Evolutionary conservation across 225 moss, liverwort and hornwort species (phyloP).

Genomic region (Antitrichia curtipendula): DNA sequence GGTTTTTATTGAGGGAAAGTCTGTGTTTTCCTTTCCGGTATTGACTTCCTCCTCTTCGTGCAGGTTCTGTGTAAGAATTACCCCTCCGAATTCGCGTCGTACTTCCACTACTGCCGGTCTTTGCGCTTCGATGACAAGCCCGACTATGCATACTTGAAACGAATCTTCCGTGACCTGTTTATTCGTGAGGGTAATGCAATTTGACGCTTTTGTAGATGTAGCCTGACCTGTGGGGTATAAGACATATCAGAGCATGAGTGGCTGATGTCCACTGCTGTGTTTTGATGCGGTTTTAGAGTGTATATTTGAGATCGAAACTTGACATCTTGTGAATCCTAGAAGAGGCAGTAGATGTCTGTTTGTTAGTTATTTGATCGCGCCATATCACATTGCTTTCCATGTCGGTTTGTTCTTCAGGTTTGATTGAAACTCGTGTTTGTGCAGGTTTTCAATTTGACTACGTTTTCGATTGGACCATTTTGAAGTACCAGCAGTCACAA

Average conservation of each 20-base stretch:
- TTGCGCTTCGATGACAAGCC: constrained; percentile 90
- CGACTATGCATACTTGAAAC: constrained; percentile 70
- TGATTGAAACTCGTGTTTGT: not conserved
- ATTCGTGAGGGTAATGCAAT: constrained; percentile 55
- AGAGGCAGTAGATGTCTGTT: not conserved
- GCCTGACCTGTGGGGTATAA: not conserved
- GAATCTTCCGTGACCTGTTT: constrained; percentile 85
- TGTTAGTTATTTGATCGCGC: not conserved
- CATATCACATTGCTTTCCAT: not conserved
- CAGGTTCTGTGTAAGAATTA: constrained; percentile 71
- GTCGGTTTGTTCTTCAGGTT: not conserved
- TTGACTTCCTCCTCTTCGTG: not conserved
- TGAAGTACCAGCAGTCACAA: constrained; percentile 85
- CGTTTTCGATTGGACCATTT: constrained; percentile 84
- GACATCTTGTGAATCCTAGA: not conserved
- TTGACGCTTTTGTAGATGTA: not conserved
- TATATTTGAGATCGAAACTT: not conserved
- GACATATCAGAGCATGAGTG: not conserved
- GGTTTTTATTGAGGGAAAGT: not conserved
- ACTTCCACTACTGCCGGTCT: constrained; percentile 92
- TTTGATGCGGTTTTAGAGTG: not conserved
- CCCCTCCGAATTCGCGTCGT: constrained; percentile 77
- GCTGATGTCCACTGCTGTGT: not conserved
- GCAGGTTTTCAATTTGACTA: constrained; percentile 91
- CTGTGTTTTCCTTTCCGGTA: not conserved